These are phyloP conservation scores for Podila minutissima DNA, from an alignment of 192 early-diverging fungal genomes.

Conservation along the genomic window DNA sequence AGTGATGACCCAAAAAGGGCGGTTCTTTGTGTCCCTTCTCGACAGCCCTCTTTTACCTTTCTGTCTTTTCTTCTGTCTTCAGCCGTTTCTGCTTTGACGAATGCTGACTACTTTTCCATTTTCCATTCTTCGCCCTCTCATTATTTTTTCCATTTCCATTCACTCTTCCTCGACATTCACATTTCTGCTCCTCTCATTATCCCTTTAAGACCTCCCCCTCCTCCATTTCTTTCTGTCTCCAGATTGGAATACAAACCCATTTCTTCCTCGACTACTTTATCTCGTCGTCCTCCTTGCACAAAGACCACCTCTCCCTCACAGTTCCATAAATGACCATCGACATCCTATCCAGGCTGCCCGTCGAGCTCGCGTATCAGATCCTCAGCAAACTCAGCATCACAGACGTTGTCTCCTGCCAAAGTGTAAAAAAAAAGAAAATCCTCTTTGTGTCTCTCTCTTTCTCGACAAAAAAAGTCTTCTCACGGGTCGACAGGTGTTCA, in stretches of 20 bases:
- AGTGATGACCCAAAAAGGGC: neutral
- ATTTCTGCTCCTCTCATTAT: neutral
- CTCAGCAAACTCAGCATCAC: conserved; percentile 38
- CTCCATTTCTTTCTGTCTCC: neutral
- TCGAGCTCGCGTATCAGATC: conserved; percentile 41
- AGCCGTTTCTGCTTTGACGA: neutral
- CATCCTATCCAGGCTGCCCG: conserved; percentile 27
- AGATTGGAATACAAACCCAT: neutral
- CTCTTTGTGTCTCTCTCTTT: neutral
- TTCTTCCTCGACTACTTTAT: neutral
- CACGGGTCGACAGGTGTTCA: neutral
- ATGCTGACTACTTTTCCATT: neutral
- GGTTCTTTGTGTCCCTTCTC: neutral
- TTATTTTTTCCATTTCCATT: neutral
- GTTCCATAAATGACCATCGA: conserved; percentile 14
- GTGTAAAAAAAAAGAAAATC: conserved; percentile 10
- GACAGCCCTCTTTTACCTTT: neutral
- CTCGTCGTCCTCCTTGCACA: neutral
- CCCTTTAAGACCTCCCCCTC: neutral
- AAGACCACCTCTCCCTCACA: neutral
- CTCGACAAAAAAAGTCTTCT: neutral
- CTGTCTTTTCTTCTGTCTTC: neutral
- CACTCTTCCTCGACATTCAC: neutral
- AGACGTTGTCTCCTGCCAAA: conserved; percentile 29
- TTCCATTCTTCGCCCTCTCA: neutral